Evolutionary conservation across 805 yeast species (phyloP).

Genomic region (Naumovozyma baii): DNA sequence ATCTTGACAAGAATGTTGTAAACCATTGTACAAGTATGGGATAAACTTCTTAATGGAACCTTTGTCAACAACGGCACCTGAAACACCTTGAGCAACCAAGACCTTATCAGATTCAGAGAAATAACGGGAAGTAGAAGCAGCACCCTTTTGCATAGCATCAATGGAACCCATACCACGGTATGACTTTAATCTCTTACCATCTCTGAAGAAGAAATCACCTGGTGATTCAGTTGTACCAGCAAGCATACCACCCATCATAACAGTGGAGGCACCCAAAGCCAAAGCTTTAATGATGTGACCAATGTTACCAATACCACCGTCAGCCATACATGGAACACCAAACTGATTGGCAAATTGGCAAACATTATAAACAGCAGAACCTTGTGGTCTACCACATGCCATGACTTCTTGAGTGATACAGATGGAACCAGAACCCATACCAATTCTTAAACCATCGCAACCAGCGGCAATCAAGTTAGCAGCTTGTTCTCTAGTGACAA

Average conservation of each 20-base stretch:
- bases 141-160: conserved; percentile 97
- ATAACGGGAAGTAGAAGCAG: conserved; percentile 97
- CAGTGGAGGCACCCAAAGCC: conserved; percentile 92
- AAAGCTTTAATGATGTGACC: conserved; percentile 97
- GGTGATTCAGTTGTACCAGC: conserved; percentile 99
- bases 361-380: conserved; percentile 94
- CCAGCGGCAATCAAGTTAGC: conserved; percentile 91
- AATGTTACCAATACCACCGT: conserved; percentile 98
- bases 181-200: conserved; percentile 92
- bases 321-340: conserved; percentile 98
- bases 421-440: conserved; percentile 99
- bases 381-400: conserved; percentile 99
- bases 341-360: conserved; percentile 88
- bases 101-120: conserved; percentile 93
- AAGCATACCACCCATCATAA: conserved; percentile 99
- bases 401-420: conserved; percentile 99
- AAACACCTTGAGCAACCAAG: conserved; percentile 97
- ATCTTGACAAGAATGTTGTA: conserved; percentile 98
- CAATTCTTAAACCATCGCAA: conserved; percentile 96
- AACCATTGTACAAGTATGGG: conserved; percentile 89
- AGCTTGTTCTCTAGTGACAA: conserved; percentile 98
- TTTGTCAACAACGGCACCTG: conserved; percentile 93
- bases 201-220: conserved; percentile 95
- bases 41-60: conserved; percentile 90
- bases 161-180: conserved; percentile 99